Base-by-base conservation (phyloP, 495 filamentous ascomycete species). In the Aeminium ludgeri region DNA sequence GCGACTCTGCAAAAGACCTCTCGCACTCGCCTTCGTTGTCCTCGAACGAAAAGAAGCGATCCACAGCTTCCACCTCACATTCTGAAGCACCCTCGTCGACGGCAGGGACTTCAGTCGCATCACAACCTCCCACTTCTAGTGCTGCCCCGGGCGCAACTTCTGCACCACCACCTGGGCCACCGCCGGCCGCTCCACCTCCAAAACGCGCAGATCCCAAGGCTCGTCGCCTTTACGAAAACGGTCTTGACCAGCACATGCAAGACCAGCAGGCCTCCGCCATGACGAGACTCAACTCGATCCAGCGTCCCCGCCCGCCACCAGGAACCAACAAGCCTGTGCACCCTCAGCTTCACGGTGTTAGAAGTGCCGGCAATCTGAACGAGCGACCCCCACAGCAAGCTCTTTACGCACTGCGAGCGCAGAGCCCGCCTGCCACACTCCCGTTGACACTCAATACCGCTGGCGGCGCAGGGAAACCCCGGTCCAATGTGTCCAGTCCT, bases 81-180 rank as follows among this genome's bases (percentile, higher is more conserved):
- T 73, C 71, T 4, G 66, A 76, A 38, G 72, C 72, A 18, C 75
- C 82, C 10, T 74, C 70, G 11, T 95, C 89, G 1, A 94, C 89
- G 13, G 86, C 84, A 30, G 89, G 86, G 4, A 96, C 87, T 3
- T 97, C 89, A 0, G 65, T 93, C 40, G 74, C 78, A n/a, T 94
- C 86, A 11, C 75, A 83, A 40, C 66, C 65, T 10, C 63, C 74
- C 1, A 59, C 61, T 5, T 67, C 66, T 5, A 17, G 67, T n/a
- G 20, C 58, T 29, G 38, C 45, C 6, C 43, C 50, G 1, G 19
- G 19, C 18, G 13, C 27, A 32, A 34, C 48, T 13, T 32, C 44
- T 3, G 25, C 38, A 13, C 48, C 43, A 10, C 43, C 51, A 31
- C 42, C 34, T 46, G 35, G 16, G 1, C 45, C 49, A 34, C 3